A percentile compares a stretch with the other conserved stretches of the same genome.
Evolutionary conservation across 2,329 filamentous ascomycete genomes (phyloP).

Genomic region (Exophiala viscosa): DNA sequence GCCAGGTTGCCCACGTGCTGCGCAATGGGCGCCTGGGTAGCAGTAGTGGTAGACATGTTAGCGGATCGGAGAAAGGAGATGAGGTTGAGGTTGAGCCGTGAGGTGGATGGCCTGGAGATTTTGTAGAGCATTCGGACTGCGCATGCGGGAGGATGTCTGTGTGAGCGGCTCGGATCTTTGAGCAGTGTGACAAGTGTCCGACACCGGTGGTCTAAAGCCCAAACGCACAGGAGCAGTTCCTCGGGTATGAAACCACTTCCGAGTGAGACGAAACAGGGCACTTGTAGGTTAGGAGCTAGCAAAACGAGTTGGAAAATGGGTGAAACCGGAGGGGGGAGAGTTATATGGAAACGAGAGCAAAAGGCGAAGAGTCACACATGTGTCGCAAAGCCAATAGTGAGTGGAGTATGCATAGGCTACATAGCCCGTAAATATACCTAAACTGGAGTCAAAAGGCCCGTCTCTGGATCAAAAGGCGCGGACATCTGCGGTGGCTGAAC

Average conservation of each 20-base stretch:
- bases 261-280: background rate
- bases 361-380: slow-evolving; percentile 15
- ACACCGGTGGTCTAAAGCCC: slow-evolving; percentile 1
- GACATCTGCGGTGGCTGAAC: too few relatives aligned
- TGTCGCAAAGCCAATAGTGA: slow-evolving; percentile 9
- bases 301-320: slow-evolving; percentile 16
- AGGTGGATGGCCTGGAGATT: slow-evolving; percentile 15
- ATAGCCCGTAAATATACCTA: too few relatives aligned
- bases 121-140: slow-evolving; percentile 24
- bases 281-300: too few relatives aligned
- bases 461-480: too few relatives aligned
- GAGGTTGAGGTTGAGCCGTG: slow-evolving; percentile 16
- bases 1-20: slow-evolving; percentile 11
- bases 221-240: background rate
- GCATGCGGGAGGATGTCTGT: background rate
- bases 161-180: background rate
- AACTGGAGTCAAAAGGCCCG: too few relatives aligned
- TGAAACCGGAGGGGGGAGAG: slow-evolving; percentile 15
- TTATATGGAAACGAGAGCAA: background rate
- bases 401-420: slow-evolving; percentile 4
- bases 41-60: slow-evolving; percentile 14
- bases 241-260: too few relatives aligned
- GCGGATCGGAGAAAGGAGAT: slow-evolving; percentile 13
- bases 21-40: slow-evolving; percentile 13
- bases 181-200: background rate